Evolutionary conservation across 495 filamentous ascomycete species (phyloP).

Genomic region (Neurospora sp.): DNA sequence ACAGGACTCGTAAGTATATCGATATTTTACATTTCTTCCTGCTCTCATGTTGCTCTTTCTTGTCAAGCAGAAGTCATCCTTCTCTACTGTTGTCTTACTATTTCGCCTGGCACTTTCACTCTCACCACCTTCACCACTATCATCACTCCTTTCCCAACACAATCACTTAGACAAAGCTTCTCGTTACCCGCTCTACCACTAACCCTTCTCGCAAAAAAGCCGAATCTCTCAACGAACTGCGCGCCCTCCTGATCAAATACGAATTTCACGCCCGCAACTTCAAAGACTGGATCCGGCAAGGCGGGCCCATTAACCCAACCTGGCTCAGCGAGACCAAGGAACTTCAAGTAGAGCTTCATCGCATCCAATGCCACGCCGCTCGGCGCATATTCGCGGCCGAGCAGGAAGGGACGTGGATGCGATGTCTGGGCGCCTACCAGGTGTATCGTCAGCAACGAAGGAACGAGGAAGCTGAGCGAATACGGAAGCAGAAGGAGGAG

Average conservation of each 20-base stretch:
- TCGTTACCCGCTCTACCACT: slow-evolving; percentile 8
- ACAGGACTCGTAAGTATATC: slow-evolving; percentile 30
- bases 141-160: not conserved
- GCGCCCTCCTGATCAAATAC: slow-evolving; percentile 26
- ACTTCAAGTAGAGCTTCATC: slow-evolving; percentile 32
- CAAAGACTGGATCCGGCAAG: slow-evolving; percentile 33
- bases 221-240: slow-evolving; percentile 34
- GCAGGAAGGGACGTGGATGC: slow-evolving; percentile 12
- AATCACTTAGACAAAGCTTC: not conserved
- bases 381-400: slow-evolving; percentile 33
- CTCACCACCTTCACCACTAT: not conserved
- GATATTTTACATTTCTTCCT: not conserved
- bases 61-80: not conserved
- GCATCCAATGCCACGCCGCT: slow-evolving; percentile 38
- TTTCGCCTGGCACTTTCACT: not conserved
- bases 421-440: slow-evolving; percentile 36
- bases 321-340: slow-evolving; percentile 33
- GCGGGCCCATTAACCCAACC: slow-evolving; percentile 34
- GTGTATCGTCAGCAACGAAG: slow-evolving; percentile 31
- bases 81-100: not conserved
- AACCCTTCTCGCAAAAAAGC: slow-evolving; percentile 17
- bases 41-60: not conserved
- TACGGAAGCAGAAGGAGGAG: slow-evolving; percentile 3
- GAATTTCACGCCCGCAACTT: slow-evolving; percentile 30
- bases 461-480: slow-evolving; percentile 9